A percentile compares a stretch with the other conserved stretches of the same genome.
phyloP scores from a whole-genome alignment of 2,329 filamentous ascomycete species.

The Cadophora sp. region DNA sequence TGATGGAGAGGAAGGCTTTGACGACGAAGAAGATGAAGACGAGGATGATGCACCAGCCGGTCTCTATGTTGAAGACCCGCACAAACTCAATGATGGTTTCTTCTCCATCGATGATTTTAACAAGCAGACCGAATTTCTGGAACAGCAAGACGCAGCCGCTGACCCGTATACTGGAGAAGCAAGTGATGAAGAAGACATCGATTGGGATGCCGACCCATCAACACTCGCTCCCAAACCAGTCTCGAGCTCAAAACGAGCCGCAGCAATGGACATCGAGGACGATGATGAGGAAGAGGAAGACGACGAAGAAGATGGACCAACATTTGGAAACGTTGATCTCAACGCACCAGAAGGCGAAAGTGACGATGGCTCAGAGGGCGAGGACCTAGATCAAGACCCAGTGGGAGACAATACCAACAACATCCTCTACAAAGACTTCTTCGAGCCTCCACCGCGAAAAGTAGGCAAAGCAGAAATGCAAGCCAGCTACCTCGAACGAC shows the following conservation, averaged over 20 bases:
- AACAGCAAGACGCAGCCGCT: conserved; percentile 81
- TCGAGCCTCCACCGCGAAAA: conserved; percentile 83
- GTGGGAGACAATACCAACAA: conserved; percentile 78
- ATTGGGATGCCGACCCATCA: conserved; percentile 85
- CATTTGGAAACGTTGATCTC: conserved; percentile 80
- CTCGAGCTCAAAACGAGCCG: conserved; percentile 43
- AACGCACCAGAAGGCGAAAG: conserved; percentile 74
- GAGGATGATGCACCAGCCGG: conserved; percentile 56
- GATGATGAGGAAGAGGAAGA: conserved; percentile 65
- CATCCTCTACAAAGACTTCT: conserved; percentile 92
- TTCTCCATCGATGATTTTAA: conserved; percentile 99
- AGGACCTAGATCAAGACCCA: conserved; percentile 61
- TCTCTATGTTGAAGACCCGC: conserved; percentile 72
- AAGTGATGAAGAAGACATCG: conserved; percentile 84
- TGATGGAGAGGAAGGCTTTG: conserved; percentile 45
- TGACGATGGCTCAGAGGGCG: conserved; percentile 66
- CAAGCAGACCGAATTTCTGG: conserved; percentile 86
- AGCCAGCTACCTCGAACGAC: conserved; percentile 46
- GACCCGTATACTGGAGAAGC: conserved; percentile 76
- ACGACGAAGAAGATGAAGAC: conserved; percentile 53
- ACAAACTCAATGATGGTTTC: conserved; percentile 95
- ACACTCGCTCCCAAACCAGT: conserved; percentile 44
- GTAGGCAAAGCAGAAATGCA: conserved; percentile 58
- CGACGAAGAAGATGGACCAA: conserved; percentile 79
- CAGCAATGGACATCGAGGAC: conserved; percentile 44